These are phyloP conservation scores for Cladophialophora yegresii DNA, from an alignment of 2,329 filamentous ascomycete species.

Conservation along the genomic window DNA sequence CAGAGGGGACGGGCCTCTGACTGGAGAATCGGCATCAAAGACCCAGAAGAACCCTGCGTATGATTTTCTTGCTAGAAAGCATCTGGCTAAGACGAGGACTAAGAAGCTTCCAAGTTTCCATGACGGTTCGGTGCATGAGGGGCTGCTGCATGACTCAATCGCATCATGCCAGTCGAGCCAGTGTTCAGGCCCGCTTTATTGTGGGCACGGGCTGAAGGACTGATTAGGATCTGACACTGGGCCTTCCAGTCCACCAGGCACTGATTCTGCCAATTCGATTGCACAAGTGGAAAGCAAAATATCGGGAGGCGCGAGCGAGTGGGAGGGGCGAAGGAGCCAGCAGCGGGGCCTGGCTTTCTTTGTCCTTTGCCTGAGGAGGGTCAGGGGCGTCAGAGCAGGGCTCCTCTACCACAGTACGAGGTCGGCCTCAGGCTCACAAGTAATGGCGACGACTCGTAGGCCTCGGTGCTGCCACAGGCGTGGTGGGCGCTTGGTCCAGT, in stretches of 20 bases:
- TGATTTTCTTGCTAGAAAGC: constrained; percentile 11
- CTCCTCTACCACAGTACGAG: no score
- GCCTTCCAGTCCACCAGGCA: not conserved
- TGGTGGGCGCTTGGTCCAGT: not conserved
- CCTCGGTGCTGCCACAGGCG: no score
- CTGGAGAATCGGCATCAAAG: not conserved
- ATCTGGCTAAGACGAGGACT: constrained; percentile 9
- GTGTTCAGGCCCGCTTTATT: constrained; percentile 1
- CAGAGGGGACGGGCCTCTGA: not conserved
- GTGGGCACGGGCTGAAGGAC: not conserved
- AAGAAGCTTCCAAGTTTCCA: constrained; percentile 19
- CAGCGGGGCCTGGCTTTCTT: not conserved
- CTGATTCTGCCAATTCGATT: not conserved
- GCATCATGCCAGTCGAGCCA: not conserved
- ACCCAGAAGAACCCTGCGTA: constrained; percentile 7
- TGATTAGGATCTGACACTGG: constrained; percentile 1
- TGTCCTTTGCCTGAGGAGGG: not conserved
- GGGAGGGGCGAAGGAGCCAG: not conserved
- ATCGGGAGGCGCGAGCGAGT: not conserved
- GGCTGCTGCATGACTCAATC: constrained; percentile 14
- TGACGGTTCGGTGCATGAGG: constrained; percentile 26
- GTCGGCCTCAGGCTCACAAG: not conserved
- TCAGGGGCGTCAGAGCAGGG: not conserved
- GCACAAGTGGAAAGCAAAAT: not conserved
- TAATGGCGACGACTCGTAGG: not conserved